Base-by-base conservation (phyloP, 2,329 filamentous ascomycete genomes). In the Trichoderma sp. region DNA sequence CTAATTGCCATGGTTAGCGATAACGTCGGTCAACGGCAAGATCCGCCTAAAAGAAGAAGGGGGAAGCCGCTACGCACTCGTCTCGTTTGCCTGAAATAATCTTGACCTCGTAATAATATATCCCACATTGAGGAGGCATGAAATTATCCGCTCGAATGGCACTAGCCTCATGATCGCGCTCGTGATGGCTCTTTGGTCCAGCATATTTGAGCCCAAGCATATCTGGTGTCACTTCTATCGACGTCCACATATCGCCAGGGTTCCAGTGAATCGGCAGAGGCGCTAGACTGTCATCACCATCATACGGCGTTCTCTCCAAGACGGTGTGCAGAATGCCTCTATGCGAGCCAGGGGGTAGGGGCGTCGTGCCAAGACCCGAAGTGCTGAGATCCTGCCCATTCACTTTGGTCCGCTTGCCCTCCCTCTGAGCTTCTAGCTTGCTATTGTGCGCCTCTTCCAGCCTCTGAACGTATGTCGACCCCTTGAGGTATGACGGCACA, bases 31-130 rank as follows among this genome's bases (percentile, higher is more conserved):
- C 35, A 10, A 10, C 27, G n/a, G n/a, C n/a, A 56, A 32, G 13
- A n/a, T 12, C 12, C 8, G 25, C 34, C n/a, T 25, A 12, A 12
- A 5, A 7, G 4, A n/a, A n/a, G 9, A 32, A 6, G 9, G n/a
- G 50, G 27, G 2, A 34, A 1, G 13, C 12, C 22, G 6, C 15
- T 22, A 65, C 85, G 64, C 80, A 88, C 85, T 88, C 86, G 52
- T 87, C 84, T 70, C 80, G 79, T 74, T 83, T 85, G 63, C 80
- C 82, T 17, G 81, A 79, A 29, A 85, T 68, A 57, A 88, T 81
- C 17, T 80, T 80, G 27, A 90, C 84, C 76, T 99, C 95, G 75
- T 89, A 99, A 78, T 99, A 99, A 78, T 97, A 99, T 69, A 99
- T 90, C 2, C 95, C 95, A 72, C 92, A 95, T 75, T 97, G 91